Evolutionary conservation across 2,329 filamentous ascomycete species (phyloP), one percentile per base, ranked within the genome.

Genomic region (Fusarium abutilonis): DNA sequence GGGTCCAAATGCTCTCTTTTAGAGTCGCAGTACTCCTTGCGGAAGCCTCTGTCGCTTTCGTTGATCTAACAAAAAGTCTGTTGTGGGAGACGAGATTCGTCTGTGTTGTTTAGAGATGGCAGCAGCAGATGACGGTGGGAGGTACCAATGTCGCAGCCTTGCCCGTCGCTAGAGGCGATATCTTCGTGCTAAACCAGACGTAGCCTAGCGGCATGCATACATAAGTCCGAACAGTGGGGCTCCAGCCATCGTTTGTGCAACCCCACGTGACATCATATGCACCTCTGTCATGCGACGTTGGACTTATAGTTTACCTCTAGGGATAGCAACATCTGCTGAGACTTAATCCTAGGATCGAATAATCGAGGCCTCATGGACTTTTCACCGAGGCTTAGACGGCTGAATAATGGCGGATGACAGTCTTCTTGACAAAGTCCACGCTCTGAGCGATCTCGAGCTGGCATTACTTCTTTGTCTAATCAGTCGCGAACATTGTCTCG

Each of bases 361-460:
- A 44, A 15, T 35, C 17, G 36, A 51, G 55, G 60, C 70, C 56
- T 71, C 54, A 74, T 74, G 72, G 72, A 71, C 61, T 50, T 41
- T 34, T 44, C 48, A 35, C 28, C 48, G 53, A 70, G 57, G 49
- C 43, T 42, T 45, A 49, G 45, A 60, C 55, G 64, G 64, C 64
- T 68, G 60, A 59, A 70, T 60, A 71, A 90, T 90, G 88, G 86
- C 84, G 75, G 80, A 85, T 78, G 80, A 84, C 71, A 76, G 78
- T 53, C 81, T 93, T 61, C 79, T 89, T 60, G 81, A 85, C 63
- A 89, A 89, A 75, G 85, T 96, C 68, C 90, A 93, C 72, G 84
- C 86, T 67, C 82, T 98, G 63, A 91, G 89, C 71, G 93, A 97
- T 78, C 83, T 97, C 36, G 93, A 97, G 77, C 86, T 98, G 57